Percentiles rank a stretch among this genome's conserved stretches.
phyloP scores from a whole-genome alignment of 805 yeast genomes.

The Suhomyces vadensis region DNA sequence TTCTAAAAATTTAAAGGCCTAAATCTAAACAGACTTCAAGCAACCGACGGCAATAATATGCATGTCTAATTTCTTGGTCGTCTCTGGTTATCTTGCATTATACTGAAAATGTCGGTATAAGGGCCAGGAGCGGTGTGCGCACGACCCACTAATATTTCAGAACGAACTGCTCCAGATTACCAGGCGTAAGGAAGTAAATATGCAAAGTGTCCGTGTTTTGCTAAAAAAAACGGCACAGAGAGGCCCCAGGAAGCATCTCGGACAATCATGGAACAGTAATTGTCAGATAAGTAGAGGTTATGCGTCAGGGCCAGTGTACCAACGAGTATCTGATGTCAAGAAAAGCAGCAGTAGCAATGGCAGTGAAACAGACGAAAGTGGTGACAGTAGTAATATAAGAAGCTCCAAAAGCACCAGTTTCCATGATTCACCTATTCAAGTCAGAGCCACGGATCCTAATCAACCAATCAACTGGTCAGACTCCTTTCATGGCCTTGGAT shows the following conservation, averaged over 20 bases:
- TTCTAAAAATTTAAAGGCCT: too few relatives aligned
- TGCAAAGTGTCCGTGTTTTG: neutral
- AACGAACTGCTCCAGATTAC: too few relatives aligned
- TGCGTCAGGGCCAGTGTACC: conserved; percentile 13
- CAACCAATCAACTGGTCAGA: conserved; percentile 71
- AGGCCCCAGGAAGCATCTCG: neutral
- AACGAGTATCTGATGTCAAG: conserved; percentile 7
- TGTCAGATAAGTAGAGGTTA: conserved; percentile 3
- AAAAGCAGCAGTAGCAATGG: neutral
- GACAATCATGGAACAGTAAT: neutral
- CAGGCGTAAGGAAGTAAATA: neutral
- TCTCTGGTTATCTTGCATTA: too few relatives aligned
- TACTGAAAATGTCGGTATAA: too few relatives aligned
- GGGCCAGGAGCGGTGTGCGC: too few relatives aligned
- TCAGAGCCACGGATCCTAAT: conserved; percentile 8
- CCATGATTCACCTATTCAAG: conserved; percentile 24
- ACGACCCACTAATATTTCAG: too few relatives aligned
- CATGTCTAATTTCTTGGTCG: too few relatives aligned
- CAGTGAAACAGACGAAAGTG: neutral
- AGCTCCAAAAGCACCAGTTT: conserved; percentile 7
- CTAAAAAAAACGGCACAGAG: neutral
- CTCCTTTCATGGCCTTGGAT: conserved; percentile 84
- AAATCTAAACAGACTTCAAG: too few relatives aligned
- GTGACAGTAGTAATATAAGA: conserved; percentile 5
- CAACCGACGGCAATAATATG: too few relatives aligned